Conservation (phyloP, 768 basidiomycete species). For the Collybia nuda region DNA sequence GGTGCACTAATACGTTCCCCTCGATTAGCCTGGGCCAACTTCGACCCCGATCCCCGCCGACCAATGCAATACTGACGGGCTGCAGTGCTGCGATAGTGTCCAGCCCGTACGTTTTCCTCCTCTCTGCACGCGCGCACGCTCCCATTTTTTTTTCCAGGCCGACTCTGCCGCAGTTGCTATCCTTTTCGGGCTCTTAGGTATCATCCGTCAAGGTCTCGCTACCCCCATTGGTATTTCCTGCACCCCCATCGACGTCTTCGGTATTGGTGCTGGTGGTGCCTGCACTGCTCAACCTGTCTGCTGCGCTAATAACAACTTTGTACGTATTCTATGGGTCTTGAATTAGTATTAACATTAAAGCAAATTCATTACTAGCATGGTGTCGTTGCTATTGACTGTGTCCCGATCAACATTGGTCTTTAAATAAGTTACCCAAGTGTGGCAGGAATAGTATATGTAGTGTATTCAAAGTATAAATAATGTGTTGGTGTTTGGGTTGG, state of each 20-base stretch:
- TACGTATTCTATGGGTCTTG: conserved; percentile 8
- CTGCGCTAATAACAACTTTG: conserved; percentile 24
- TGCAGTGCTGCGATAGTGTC: conserved; percentile 20
- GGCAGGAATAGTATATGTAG: too few species aligned
- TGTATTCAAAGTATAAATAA: too few species aligned
- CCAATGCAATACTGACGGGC: conserved; percentile 17
- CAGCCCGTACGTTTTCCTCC: not conserved
- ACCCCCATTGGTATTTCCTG: conserved; percentile 2
- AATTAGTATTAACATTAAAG: not conserved
- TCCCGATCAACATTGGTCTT: conserved; percentile 17
- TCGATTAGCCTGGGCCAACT: not conserved
- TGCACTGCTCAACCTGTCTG: conserved; percentile 24
- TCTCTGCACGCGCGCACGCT: not conserved
- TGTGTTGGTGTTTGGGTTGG: too few species aligned
- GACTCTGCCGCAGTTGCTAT: too few species aligned
- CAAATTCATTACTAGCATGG: conserved; percentile 13
- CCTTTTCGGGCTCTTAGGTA: too few species aligned
- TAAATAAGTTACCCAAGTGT: not conserved
- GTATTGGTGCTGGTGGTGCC: conserved; percentile 13
- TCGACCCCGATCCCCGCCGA: conserved; percentile 12
- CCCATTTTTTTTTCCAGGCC: not conserved
- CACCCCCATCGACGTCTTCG: conserved; percentile 15
- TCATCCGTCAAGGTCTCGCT: too few species aligned
- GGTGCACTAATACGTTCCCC: not conserved
- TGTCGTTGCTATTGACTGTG: conserved; percentile 25